Base-by-base conservation (phyloP, 2,329 filamentous ascomycete species). In the Aspergillus sp. region DNA sequence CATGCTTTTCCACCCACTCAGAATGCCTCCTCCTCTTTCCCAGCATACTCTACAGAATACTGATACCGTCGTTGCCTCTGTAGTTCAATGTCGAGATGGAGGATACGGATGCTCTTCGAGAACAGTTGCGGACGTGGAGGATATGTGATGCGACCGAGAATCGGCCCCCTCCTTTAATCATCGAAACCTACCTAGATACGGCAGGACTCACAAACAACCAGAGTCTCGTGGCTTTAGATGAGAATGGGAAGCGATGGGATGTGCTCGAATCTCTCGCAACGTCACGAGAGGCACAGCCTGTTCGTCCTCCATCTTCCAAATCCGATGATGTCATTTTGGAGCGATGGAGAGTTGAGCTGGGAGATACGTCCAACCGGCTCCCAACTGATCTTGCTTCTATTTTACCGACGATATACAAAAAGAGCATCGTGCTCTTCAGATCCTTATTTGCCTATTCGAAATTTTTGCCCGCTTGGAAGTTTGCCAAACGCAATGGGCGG, bases 51-150 rank as follows among this genome's bases (percentile, higher is more conserved):
- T 18, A 29, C 20, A 36, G 36, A 24, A 58, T 18, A 56, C 56
- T 31, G 56, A 45, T 32, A 18, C 46, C 46, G 20, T 22, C 29
- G 52, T 11, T 16, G 4, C 6, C n/a, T 52, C 31, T n/a, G 18
- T 70, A 98, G 95, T 99, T 97, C 78, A 96, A 96, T 80, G 87
- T 97, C 67, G 90, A 96, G 66, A 89, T 96, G 49, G 90, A 96
- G 68, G 95, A 99, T 69, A 94, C 94, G 63, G 91, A 96, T 71
- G 87, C 90, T 61, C 92, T 96, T 71, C 83, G 85, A 69, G 89
- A 96, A 65, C 90, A 95, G 65, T 84, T 98, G 63, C 84, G 85
- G 67, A 82, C 86, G 59, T 99, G 93, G 93, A 94, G 89, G 75
- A 85, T 81, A 50, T 90, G 90, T 71, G 90, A 94, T 73, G 86